Evolutionary conservation across 352 stramenopile species (phyloP), one percentile per base, ranked within the genome.

Genomic region (Phytopythium mirpurense): DNA sequence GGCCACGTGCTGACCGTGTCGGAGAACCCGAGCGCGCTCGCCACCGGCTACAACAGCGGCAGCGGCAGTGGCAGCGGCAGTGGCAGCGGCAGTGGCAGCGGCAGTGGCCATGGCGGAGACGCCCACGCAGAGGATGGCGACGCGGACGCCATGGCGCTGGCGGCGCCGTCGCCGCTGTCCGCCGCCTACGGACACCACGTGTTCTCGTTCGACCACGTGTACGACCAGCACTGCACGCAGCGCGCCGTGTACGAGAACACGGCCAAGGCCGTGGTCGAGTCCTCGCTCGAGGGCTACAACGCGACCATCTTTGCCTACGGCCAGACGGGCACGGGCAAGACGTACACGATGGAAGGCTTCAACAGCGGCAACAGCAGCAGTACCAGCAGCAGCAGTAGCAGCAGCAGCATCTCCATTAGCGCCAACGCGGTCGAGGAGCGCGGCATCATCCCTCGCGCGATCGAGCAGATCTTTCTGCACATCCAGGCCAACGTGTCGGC

Each of bases 271-370:
- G 86, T 98, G 10, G 93, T 98, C 18, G 86, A 96, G 53, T 97
- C 81, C 16, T 96, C 79, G 19, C 74, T 98, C 3, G 87, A 97
- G 73, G 88, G 88, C 8, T 97, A 96, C 72, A 91, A 97, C 59
- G 88, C 90, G 10, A 96, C 87, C 19, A 93, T 97, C 46, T 96
- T 97, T 43, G 85, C 84, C 15, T 96, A 96, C 56, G 88, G 88
- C 2, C 88, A 96, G 63, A 96, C 88, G 0, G 92, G 92, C 47
- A 95, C 78, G 3, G 92, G 92, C 43, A 98, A 98, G 61, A 98
- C 92, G 32, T 95, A 96, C 70, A 98, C 97, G 1, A 99, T 99
- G 97, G 95, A 98, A 61, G 97, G 97, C 2, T 92, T 92, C 65
- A 91, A 90, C 64, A 85, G 68, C 41, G 18, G 24, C 15, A 16